phyloP scores from a whole-genome alignment of 192 early-diverging fungal species.

The Jimgerdemannia lactiflua region DNA sequence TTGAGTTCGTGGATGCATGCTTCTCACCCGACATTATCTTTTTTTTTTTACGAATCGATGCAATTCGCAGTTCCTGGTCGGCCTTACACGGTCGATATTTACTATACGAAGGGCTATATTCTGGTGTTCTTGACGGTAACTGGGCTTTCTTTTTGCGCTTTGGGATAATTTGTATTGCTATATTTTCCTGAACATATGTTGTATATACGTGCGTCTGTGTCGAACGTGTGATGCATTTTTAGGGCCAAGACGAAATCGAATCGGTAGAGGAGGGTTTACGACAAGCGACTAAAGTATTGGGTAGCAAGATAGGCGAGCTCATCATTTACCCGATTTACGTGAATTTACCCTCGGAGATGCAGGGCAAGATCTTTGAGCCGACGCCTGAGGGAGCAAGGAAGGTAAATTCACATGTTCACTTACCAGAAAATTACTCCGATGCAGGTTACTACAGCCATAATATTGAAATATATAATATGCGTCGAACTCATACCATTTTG shows the following conservation, averaged over 20 bases:
- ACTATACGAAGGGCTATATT: conserved; percentile 96
- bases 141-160: neutral
- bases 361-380: conserved; percentile 95
- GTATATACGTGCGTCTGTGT: no score
- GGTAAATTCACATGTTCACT: conserved; percentile 22
- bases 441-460: neutral
- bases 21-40: no score
- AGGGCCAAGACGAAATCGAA: conserved; percentile 98
- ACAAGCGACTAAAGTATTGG: conserved; percentile 77
- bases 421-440: neutral
- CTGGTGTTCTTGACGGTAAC: conserved; percentile 88
- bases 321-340: conserved; percentile 97
- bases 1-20: neutral
- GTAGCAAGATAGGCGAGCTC: conserved; percentile 85
- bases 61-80: conserved; percentile 70
- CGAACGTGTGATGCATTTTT: neutral
- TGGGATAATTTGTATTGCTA: no score
- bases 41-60: neutral
- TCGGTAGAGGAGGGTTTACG: conserved; percentile 78
- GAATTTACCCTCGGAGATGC: conserved; percentile 93
- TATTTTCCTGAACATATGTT: no score
- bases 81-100: conserved; percentile 88
- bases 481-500: neutral
- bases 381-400: conserved; percentile 93
- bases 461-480: neutral